phyloP scores from a whole-genome alignment of 1,284 basidiomycete species.

The Moniliella sp. region DNA sequence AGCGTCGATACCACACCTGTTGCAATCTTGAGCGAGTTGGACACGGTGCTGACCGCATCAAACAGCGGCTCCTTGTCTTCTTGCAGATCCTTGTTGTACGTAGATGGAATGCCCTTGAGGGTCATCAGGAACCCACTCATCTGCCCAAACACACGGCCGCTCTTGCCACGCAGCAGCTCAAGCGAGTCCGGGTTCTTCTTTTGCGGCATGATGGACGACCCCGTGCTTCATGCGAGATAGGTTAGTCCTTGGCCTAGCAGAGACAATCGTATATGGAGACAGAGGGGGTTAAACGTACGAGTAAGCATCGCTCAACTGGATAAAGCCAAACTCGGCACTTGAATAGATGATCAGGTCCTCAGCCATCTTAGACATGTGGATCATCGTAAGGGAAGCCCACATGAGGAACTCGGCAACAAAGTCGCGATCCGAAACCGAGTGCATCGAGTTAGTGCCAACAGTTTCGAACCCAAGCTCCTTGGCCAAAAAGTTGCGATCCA shows the following conservation, averaged over 20 bases:
- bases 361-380: constrained; percentile 75
- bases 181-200: constrained; percentile 97
- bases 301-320: constrained; percentile 82
- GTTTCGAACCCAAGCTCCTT: constrained; percentile 27
- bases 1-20: constrained; percentile 80
- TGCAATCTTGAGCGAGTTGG: constrained; percentile 71
- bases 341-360: constrained; percentile 94
- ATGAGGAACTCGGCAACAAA: constrained; percentile 91
- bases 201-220: constrained; percentile 97
- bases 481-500: constrained; percentile 27
- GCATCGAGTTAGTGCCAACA: constrained; percentile 31
- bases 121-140: constrained; percentile 98
- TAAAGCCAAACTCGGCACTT: constrained; percentile 83
- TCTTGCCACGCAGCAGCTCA: constrained; percentile 80
- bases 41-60: constrained; percentile 71
- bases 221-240: constrained; percentile 52
- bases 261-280: not conserved
- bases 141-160: constrained; percentile 77
- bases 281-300: constrained; percentile 40
- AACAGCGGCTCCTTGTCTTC: constrained; percentile 96
- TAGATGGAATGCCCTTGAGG: constrained; percentile 83
- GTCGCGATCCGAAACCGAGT: constrained; percentile 78
- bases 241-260: not conserved
- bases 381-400: constrained; percentile 79
- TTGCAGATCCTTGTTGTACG: constrained; percentile 96